Base-by-base conservation (phyloP, 2,329 filamentous ascomycete species). In the Chalaropsis ovoidea region DNA sequence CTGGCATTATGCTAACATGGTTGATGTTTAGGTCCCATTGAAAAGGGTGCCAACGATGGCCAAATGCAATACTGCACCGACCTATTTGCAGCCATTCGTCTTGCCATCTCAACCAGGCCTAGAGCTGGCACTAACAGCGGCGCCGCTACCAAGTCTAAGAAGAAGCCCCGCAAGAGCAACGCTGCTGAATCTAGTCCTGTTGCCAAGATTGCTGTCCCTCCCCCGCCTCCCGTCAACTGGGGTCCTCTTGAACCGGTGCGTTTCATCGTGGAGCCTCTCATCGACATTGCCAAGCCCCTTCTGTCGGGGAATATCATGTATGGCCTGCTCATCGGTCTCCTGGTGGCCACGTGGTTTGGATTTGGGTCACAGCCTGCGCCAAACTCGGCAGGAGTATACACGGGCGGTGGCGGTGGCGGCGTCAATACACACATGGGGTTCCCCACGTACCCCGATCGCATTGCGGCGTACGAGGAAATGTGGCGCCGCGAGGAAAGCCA, bases 1-100 rank as follows among this genome's bases (percentile, higher is more conserved):
- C 2, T n/a, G n/a, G 62, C 27, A 39, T n/a, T n/a, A 58, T 61
- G 45, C 63, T 69, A 41, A 69, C 65, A 42, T 58, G 35, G 35
- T 39, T 35, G 10, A 42, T 58, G n/a, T 52, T 15, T 69, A 96
- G 91, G 89, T 69, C 89, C 94, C 1, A 99, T 99, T 70, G 94
- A 99, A 74, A 96, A 96, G 74, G 93, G 90, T 67, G 90, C 92
- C 54, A 92, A 88, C 69, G 92, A 96, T 65, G 94, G 94, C 35
- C 94, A 99, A 75, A 81, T 81, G 8, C 81, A 86, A 67, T 96
- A 95, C 73, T 89, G 88, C 69, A 92, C 87, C 70, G 88, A 93
- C 66, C 77, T 99, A 4, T 83, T 92, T 64, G 83, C 86, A 10
- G 82, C 86, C 35, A 78, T 97, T 19, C 90, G 86, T 72, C 80